Conservation (phyloP, 2,329 filamentous ascomycete species). For the Apiospora phragmitis region DNA sequence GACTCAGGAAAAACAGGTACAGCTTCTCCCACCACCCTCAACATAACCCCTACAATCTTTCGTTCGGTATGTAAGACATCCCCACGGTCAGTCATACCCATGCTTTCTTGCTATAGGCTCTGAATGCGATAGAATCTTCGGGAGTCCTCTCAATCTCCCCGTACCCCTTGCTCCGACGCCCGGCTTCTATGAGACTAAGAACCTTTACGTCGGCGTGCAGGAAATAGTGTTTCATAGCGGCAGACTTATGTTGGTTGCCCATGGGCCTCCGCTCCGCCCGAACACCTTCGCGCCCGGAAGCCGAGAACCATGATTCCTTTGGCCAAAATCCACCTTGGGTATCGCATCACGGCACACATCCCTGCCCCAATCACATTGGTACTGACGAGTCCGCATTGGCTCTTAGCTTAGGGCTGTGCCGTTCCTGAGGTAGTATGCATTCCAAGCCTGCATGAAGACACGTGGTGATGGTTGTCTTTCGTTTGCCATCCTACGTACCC, state of each 20-base stretch:
- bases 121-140: not conserved
- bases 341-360: not conserved
- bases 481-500: not conserved
- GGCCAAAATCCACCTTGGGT: too few species aligned
- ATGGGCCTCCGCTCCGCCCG: not conserved
- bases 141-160: not conserved
- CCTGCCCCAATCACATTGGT: not conserved
- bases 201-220: too few species aligned
- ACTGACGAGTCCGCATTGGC: not conserved
- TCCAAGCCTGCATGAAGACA: not conserved
- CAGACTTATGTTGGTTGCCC: not conserved
- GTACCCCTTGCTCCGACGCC: not conserved
- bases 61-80: too few species aligned
- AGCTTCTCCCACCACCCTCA: too few species aligned
- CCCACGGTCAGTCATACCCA: not conserved
- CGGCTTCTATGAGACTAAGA: not conserved
- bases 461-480: not conserved
- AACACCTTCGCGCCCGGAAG: not conserved
- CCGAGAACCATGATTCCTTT: not conserved
- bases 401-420: not conserved
- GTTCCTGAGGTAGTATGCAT: not conserved
- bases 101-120: not conserved
- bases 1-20: too few species aligned
- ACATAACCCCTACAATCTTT: not conserved
- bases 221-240: not conserved